Percentiles rank a stretch among this genome's conserved stretches.
These are phyloP conservation scores for Ceriops decandra DNA, from an alignment of 345 rosid genomes.

Conservation along the genomic window DNA sequence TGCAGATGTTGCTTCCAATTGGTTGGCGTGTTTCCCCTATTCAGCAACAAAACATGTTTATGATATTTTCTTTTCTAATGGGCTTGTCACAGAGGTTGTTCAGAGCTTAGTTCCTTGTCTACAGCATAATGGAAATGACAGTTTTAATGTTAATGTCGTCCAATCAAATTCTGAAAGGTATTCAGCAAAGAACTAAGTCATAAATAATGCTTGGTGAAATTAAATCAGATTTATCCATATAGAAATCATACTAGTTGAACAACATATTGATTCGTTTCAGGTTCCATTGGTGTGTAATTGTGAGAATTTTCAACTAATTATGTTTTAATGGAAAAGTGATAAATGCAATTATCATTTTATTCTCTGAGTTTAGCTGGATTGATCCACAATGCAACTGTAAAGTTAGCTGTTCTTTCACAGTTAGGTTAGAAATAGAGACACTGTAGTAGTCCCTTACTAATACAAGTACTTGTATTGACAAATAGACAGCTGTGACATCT, in stretches of 20 bases:
- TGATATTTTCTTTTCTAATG: conserved; percentile 74
- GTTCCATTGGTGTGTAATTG: background rate
- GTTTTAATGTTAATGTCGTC: conserved; percentile 41
- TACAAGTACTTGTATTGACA: background rate
- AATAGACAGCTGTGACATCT: background rate
- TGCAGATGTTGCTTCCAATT: conserved; percentile 85
- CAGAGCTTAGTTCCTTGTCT: conserved; percentile 72
- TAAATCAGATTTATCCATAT: conserved; percentile 6
- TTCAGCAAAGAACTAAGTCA: conserved; percentile 3
- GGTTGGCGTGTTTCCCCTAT: conserved; percentile 85
- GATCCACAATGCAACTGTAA: background rate
- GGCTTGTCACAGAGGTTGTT: conserved; percentile 64
- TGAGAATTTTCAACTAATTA: background rate
- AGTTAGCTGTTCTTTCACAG: no score
- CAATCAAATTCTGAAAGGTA: conserved; percentile 74
- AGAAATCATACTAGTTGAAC: background rate
- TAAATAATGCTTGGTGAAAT: background rate
- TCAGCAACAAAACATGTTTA: conserved; percentile 66
- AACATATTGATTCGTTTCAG: background rate
- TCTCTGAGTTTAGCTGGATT: background rate
- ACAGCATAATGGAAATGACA: conserved; percentile 31
- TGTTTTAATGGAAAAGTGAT: background rate
- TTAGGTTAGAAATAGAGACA: background rate
- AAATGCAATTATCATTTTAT: background rate
- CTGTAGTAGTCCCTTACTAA: background rate